These are phyloP conservation scores for Beauveria bassiana DNA, from an alignment of 2,329 filamentous ascomycete genomes.

Conservation along the genomic window DNA sequence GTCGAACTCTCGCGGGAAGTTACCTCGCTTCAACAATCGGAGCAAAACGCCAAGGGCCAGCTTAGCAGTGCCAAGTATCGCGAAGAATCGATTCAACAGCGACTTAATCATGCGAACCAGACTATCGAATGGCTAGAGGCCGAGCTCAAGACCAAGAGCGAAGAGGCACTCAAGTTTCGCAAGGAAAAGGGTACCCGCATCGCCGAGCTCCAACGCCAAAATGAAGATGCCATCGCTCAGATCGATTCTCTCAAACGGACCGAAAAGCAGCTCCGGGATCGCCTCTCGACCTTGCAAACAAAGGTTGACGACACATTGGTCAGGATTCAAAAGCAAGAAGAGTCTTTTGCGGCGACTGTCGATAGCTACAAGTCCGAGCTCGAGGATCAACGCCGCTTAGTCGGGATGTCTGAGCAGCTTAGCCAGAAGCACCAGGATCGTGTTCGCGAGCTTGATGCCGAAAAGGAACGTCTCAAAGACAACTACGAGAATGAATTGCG, in stretches of 20 bases:
- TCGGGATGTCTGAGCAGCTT: constrained; percentile 72
- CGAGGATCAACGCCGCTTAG: constrained; percentile 70
- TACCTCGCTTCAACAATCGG: constrained; percentile 70
- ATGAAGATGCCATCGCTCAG: constrained; percentile 74
- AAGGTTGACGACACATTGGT: constrained; percentile 79
- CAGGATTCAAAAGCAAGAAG: constrained; percentile 78
- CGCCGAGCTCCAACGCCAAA: constrained; percentile 76
- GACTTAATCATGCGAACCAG: constrained; percentile 78
- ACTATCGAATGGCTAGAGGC: constrained; percentile 91
- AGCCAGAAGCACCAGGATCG: constrained; percentile 64
- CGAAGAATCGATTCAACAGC: constrained; percentile 83
- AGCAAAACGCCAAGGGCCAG: constrained; percentile 73
- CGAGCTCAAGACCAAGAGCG: constrained; percentile 83
- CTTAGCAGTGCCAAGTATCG: constrained; percentile 79
- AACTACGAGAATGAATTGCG: constrained; percentile 55
- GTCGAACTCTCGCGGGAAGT: constrained; percentile 78
- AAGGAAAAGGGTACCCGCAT: constrained; percentile 93
- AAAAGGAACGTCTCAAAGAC: constrained; percentile 53
- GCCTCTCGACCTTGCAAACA: constrained; percentile 74
- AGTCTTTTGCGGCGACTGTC: constrained; percentile 72
- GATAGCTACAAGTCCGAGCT: constrained; percentile 83
- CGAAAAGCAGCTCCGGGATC: constrained; percentile 71
- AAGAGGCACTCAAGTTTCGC: constrained; percentile 80
- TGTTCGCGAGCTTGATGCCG: constrained; percentile 60
- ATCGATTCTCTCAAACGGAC: constrained; percentile 71